Base-by-base conservation (phyloP, 306 rosid species). In the Alnus rubra region DNA sequence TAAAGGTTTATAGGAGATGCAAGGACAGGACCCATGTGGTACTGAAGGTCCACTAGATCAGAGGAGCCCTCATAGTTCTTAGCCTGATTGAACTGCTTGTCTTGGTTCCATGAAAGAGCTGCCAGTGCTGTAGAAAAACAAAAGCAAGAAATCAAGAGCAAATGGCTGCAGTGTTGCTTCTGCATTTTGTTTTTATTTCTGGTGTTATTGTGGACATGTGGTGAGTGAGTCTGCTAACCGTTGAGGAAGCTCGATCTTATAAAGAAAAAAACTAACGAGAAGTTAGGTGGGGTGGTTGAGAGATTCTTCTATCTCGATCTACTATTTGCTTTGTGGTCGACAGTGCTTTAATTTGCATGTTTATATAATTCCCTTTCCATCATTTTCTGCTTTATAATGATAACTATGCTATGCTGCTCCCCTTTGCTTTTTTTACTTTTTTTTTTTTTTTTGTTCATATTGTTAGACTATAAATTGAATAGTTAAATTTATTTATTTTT, bases 21-120 rank as follows among this genome's bases (percentile, higher is more conserved):
- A 69, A 88, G 91, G 62, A 88, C 89, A 59, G 91, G 91, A 78
- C 91, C 91, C 91, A 88, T 88, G 70, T 88, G 91, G 86, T 88
- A 88, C 75, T 75, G 71, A 67, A 85, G 87, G 75, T 88, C 84
- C 39, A 85, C 86, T 23, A 85, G 80, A 69, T 88, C 86, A 16
- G 89, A 88, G 59, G 87, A 88, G 60, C 91, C 91, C 79, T 88
- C 91, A 49, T 45, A 88, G 79, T 88, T 85, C 49, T 75, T 78
- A n/a, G 79, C 80, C 49, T 88, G 76, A 65, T 80, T 55, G 85
- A 82, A 71, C 76, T 83, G 72, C n/a, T 68, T 73, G 85, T 60
- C 82, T 37, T 73, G 84, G 65, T 74, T 52, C 82, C 77, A 79
- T 76, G 85, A 76, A 80, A 75, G 83, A 65, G 82, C 45, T 4